Base-by-base conservation (phyloP, 2,329 filamentous ascomycete genomes). In the Colletotrichum simmondsii region DNA sequence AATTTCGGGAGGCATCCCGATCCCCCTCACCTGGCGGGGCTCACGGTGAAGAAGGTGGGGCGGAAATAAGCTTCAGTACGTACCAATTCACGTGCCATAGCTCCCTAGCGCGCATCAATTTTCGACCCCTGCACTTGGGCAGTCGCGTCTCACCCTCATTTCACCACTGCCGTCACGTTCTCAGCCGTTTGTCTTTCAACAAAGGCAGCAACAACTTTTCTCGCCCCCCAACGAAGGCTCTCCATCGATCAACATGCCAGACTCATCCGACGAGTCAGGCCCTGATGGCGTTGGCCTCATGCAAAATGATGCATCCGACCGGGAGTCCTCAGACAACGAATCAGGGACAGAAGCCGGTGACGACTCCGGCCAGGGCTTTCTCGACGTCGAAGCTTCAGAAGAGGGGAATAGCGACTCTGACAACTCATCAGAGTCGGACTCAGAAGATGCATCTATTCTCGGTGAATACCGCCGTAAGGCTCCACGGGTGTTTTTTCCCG, bases 381-480 rank as follows among this genome's bases (percentile, higher is more conserved):
- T 73, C 53, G 71, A 73, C 26, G 52, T 73, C 22, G 71, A 73
- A 49, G 71, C 71, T 4, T 72, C 71, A 12, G 71, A 73, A 42
- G 67, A 68, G 22, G 66, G 61, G 26, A 35, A 57, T 11, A 64
- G 53, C 77, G 37, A 79, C 78, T 57, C 79, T 77, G 24, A 78
- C 69, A 80, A 83, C 35, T 82, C 82, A 0, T 73, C 71, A 7
- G 71, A 71, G n/a, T 66, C 58, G 5, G 68, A 60, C 5, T 73
- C 71, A 2, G 68, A 63, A 12, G 67, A 70, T 19, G 70, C 56
- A 4, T 69, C 60, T 2, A 65, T 65, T 6, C 35, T 73, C 1
- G 71, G 56, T 12, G 32, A 63, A 22, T 14, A 52, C 16, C 30
- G 54, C 5, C 63, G 37, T 12, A 42, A 49, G 7, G 52, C 49